Evolutionary conservation across 179 eudicot genomes (phyloP).

Genomic region (Patellifolia procumbens): DNA sequence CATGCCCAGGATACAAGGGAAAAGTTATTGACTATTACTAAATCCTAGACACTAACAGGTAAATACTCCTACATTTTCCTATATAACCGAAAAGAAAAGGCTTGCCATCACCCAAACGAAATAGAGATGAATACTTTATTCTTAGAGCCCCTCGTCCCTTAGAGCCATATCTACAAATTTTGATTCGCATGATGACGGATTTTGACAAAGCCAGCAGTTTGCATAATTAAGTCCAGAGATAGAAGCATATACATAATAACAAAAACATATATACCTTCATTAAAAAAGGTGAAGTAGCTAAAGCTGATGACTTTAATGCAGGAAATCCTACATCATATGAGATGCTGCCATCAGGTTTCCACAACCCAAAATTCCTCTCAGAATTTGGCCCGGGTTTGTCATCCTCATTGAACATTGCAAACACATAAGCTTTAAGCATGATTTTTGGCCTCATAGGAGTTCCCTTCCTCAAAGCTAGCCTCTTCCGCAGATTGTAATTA

Average conservation of each 20-base stretch:
- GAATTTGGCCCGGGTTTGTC: conserved; percentile 61
- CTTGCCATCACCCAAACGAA: background rate
- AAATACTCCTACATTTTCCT: background rate
- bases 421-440: conserved; percentile 70
- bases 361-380: conserved; percentile 72
- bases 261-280: conserved; percentile 43
- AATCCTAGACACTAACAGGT: background rate
- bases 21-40: background rate
- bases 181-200: background rate
- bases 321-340: conserved; percentile 72
- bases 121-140: background rate
- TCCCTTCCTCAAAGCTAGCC: conserved; percentile 87
- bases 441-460: conserved; percentile 80
- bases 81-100: background rate
- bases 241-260: background rate
- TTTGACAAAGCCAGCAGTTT: background rate
- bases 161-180: background rate
- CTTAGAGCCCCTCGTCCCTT: background rate
- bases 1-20: background rate
- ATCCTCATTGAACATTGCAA: conserved; percentile 71
- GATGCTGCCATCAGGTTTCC: conserved; percentile 62
- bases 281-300: conserved; percentile 42
- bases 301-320: conserved; percentile 58
- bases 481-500: conserved; percentile 77
- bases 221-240: background rate